Percentiles rank a stretch among this genome's conserved stretches.
Conservation (phyloP, 2,329 filamentous ascomycete species). For the Zasmidium cellare region DNA sequence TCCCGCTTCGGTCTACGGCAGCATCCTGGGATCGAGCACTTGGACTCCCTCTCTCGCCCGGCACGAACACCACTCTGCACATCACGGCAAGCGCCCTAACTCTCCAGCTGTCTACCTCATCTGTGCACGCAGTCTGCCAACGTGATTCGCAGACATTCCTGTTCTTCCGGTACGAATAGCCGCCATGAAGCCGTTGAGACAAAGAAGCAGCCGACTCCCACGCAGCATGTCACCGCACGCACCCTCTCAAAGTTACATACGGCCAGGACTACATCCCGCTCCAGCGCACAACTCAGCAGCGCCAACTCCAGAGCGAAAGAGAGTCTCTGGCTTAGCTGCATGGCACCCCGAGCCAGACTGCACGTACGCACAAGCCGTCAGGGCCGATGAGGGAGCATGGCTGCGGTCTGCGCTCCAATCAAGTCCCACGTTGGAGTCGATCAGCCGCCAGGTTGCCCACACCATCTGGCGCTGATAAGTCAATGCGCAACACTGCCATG, state of each 20-base stretch:
- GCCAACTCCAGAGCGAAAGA: conserved; percentile 13
- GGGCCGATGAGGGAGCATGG: conserved; percentile 1
- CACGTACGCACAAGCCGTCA: conserved; percentile 2
- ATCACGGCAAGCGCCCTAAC: background rate
- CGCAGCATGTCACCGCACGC: conserved; percentile 9
- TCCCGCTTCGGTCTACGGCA: background rate
- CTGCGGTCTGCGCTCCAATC: conserved; percentile 15
- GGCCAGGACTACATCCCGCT: conserved; percentile 9
- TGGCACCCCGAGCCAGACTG: conserved; percentile 8
- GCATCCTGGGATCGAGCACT: background rate
- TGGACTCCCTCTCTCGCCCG: background rate
- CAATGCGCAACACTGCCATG: background rate
- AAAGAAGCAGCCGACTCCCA: conserved; percentile 16
- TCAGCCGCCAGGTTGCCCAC: conserved; percentile 9
- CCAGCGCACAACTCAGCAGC: conserved; percentile 18
- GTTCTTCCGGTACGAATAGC: conserved; percentile 7
- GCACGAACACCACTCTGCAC: background rate
- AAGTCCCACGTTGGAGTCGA: conserved; percentile 5
- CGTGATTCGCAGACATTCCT: background rate
- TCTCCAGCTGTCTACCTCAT: background rate
- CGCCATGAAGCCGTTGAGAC: conserved; percentile 16
- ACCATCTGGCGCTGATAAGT: conserved; percentile 9
- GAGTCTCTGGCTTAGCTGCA: conserved; percentile 10
- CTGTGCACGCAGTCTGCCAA: background rate
- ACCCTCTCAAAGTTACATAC: background rate